Percentiles rank a stretch among this genome's conserved stretches.
Conservation (phyloP, 768 basidiomycete species). For the Collybia sordida region DNA sequence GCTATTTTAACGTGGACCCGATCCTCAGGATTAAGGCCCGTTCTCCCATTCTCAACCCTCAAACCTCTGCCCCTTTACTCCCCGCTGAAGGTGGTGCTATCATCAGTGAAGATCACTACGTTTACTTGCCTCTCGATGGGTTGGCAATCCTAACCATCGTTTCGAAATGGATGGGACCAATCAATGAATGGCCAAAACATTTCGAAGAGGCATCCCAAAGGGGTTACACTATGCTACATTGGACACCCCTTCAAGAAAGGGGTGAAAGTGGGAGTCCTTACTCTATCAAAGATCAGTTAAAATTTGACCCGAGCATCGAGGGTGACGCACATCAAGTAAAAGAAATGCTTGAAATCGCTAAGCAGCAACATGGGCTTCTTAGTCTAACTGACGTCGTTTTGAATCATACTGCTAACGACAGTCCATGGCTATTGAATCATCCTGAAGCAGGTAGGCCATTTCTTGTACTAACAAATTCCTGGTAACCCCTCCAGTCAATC, state of each 20-base stretch:
- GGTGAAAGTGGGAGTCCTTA: slow-evolving; percentile 92
- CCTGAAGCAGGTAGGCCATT: slow-evolving; percentile 82
- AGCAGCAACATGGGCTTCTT: slow-evolving; percentile 84
- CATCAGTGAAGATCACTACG: slow-evolving; percentile 43
- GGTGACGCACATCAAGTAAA: slow-evolving; percentile 59
- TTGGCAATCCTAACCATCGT: slow-evolving; percentile 87
- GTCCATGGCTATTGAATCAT: slow-evolving; percentile 87
- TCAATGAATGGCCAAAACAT: slow-evolving; percentile 73
- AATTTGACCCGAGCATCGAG: slow-evolving; percentile 75
- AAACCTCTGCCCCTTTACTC: slow-evolving; percentile 47
- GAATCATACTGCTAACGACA: slow-evolving; percentile 97
- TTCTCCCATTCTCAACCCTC: slow-evolving; percentile 64
- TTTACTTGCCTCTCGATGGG: slow-evolving; percentile 83
- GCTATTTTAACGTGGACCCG: slow-evolving; percentile 97
- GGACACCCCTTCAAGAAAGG: slow-evolving; percentile 90
- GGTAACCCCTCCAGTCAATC: background rate
- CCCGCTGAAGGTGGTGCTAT: slow-evolving; percentile 51
- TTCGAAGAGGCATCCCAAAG: slow-evolving; percentile 83
- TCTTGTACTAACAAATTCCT: background rate
- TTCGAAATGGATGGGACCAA: slow-evolving; percentile 97
- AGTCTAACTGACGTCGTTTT: slow-evolving; percentile 94
- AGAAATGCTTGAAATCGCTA: slow-evolving; percentile 65
- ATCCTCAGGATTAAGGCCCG: slow-evolving; percentile 76
- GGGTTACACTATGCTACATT: slow-evolving; percentile 99
- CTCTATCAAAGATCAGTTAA: slow-evolving; percentile 85